A percentile compares a stretch with the other conserved stretches of the same genome.
Evolutionary conservation across 257 asterid species (phyloP).

Genomic region (Solanum habrochaites): DNA sequence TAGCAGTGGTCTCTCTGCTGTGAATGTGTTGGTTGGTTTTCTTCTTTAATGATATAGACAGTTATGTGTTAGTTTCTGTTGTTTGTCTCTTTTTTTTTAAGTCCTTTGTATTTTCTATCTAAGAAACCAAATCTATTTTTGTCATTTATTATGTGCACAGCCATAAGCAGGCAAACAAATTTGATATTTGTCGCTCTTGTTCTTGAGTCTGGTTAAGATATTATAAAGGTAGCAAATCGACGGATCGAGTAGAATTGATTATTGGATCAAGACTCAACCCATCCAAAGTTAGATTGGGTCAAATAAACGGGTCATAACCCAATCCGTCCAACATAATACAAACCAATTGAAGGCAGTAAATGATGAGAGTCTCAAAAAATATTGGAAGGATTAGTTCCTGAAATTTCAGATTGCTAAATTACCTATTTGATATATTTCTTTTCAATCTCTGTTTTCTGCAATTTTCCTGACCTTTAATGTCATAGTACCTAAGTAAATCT

Average conservation of each 20-base stretch:
- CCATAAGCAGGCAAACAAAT: background rate
- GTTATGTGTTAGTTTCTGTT: background rate
- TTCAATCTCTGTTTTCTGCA: background rate
- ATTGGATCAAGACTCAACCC: background rate
- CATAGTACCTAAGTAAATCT: background rate
- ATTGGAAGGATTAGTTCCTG: background rate
- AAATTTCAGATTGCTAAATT: no score
- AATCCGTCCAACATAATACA: background rate
- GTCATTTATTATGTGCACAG: background rate
- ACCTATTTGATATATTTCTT: no score
- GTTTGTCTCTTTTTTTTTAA: background rate
- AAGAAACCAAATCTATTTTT: background rate
- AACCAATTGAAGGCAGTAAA: background rate
- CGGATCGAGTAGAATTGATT: background rate
- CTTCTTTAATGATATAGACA: background rate
- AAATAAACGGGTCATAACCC: background rate
- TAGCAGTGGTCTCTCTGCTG: background rate
- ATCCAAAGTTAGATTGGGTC: background rate
- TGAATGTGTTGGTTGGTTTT: constrained; percentile 6
- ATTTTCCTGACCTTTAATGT: background rate
- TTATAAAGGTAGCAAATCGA: background rate
- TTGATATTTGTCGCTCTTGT: background rate
- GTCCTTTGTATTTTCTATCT: background rate
- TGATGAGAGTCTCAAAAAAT: background rate
- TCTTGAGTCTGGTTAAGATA: background rate